Percentiles rank a stretch among this genome's conserved stretches.
Conservation (phyloP, 2,329 filamentous ascomycete species). For the Fusarium secorum region DNA sequence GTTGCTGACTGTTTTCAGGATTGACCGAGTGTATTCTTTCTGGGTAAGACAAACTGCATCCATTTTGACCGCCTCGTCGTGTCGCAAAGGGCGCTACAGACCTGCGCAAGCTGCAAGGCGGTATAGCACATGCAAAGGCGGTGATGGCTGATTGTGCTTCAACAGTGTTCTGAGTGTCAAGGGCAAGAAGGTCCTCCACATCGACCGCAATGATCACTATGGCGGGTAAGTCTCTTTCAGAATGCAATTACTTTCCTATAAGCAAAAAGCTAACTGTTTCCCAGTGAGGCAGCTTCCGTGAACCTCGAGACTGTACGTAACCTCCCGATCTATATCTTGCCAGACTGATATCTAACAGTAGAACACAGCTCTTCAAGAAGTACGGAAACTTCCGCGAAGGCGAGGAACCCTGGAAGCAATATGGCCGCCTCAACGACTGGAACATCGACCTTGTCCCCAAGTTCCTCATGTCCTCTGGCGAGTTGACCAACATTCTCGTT, state of each 20-base stretch:
- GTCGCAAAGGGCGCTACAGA: constrained; percentile 3
- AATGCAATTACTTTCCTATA: not conserved
- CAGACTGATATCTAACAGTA: constrained; percentile 36
- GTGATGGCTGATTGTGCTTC: constrained; percentile 34
- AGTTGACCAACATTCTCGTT: constrained; percentile 97
- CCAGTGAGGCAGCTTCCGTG: constrained; percentile 87
- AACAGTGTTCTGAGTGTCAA: constrained; percentile 89
- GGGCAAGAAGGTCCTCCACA: constrained; percentile 98
- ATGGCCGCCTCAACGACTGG: constrained; percentile 96
- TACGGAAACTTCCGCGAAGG: constrained; percentile 83
- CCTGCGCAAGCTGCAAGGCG: constrained; percentile 17
- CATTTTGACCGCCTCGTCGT: not conserved
- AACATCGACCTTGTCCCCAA: constrained; percentile 99
- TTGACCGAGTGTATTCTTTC: constrained; percentile 99
- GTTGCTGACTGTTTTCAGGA: constrained; percentile 61
- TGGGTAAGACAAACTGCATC: constrained; percentile 67
- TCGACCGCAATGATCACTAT: constrained; percentile 98
- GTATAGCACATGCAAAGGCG: constrained; percentile 33
- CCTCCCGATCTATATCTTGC: constrained; percentile 20
- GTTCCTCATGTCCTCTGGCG: constrained; percentile 97
- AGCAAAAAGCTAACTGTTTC: constrained; percentile 41
- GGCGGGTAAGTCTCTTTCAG: constrained; percentile 76
- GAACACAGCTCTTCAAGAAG: constrained; percentile 86
- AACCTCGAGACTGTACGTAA: constrained; percentile 87
- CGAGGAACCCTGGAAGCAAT: constrained; percentile 97